Evolutionary conservation across 208 protist genomes (phyloP), one percentile per base, ranked within the genome.

Genomic region (Crithidia bombi): DNA sequence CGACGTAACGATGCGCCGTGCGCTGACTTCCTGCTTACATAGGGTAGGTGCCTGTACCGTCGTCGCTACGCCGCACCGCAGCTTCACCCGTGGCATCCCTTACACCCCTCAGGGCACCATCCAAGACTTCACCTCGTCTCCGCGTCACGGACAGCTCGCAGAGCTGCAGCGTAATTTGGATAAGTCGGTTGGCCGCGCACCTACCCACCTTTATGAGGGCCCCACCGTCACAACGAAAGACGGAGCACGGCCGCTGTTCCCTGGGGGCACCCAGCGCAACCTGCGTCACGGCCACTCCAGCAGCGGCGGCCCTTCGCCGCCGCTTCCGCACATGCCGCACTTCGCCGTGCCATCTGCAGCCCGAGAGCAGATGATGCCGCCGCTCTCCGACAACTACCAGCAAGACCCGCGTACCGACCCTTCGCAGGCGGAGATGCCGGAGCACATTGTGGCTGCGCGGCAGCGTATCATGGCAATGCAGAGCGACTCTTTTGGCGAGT

Each of bases 61-160:
- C 35, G 14, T 55, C 15, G 61, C 61, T 3, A n/a, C 44, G 30
- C 35, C 26, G 17, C 7, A 44, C 19, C 54, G 57, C 36, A 10
- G 59, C 19, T 83, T 79, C 51, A 81, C 80, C 25, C 85, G 85
- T 17, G 86, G 83, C 38, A 84, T 86, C 19, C 86, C 86, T 2
- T 92, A 86, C 68, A 74, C 79, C 35, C 86, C 86, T 0, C 69
- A 73, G 14, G 86, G 86, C 49, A 89, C 82, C 30, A 83, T 92
- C 59, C 83, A 88, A 56, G 86, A 92, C 59, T 92, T 79, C 62
- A 86, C 83, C 15, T 75, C 81, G 0, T 92, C 86, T 3, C 81
- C 83, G 30, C 74, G 82, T 21, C 84, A 90, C 58, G 32, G 30
- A 6, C 46, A 62, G 25, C 49, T 92, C 32, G 76, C 80, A 17